These are phyloP conservation scores for Candolleomyces aberdarensis DNA, from an alignment of 768 basidiomycete genomes.

Conservation along the genomic window DNA sequence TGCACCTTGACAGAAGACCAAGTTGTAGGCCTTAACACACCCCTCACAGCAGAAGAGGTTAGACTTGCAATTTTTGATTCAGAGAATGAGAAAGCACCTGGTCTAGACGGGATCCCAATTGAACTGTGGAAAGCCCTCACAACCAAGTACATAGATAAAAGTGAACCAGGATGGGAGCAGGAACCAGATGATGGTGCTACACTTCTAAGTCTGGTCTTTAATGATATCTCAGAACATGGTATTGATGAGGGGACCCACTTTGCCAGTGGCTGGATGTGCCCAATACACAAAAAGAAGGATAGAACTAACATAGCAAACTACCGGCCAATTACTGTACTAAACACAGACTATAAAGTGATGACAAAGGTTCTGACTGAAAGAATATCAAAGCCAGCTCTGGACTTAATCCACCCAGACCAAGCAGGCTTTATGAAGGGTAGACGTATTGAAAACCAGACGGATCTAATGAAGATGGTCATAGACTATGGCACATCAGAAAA, in stretches of 20 bases:
- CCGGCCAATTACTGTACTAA: slow-evolving; percentile 30
- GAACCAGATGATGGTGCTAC: slow-evolving; percentile 8
- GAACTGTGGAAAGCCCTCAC: slow-evolving; percentile 22
- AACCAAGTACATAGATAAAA: background rate
- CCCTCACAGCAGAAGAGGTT: background rate
- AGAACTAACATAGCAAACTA: slow-evolving; percentile 28
- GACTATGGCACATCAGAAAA: background rate
- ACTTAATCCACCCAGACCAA: slow-evolving; percentile 19
- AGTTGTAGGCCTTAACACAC: background rate
- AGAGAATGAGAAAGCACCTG: slow-evolving; percentile 14
- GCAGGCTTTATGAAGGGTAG: background rate
- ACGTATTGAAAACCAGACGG: background rate
- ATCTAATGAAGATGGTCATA: background rate
- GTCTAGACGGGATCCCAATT: slow-evolving; percentile 20
- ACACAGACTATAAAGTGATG: slow-evolving; percentile 31
- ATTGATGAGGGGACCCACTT: slow-evolving; percentile 14
- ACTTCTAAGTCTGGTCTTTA: slow-evolving; percentile 9
- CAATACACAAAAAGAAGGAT: slow-evolving; percentile 41
- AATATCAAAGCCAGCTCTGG: slow-evolving; percentile 11
- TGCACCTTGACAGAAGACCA: too few relatives aligned
- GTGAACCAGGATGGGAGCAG: too few relatives aligned
- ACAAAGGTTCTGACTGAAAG: slow-evolving; percentile 20
- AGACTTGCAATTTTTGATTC: background rate
- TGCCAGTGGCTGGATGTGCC: slow-evolving; percentile 34
- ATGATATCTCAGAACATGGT: slow-evolving; percentile 28